Base-by-base conservation (phyloP, 805 yeast genomes). In the Starmerella stellata region DNA sequence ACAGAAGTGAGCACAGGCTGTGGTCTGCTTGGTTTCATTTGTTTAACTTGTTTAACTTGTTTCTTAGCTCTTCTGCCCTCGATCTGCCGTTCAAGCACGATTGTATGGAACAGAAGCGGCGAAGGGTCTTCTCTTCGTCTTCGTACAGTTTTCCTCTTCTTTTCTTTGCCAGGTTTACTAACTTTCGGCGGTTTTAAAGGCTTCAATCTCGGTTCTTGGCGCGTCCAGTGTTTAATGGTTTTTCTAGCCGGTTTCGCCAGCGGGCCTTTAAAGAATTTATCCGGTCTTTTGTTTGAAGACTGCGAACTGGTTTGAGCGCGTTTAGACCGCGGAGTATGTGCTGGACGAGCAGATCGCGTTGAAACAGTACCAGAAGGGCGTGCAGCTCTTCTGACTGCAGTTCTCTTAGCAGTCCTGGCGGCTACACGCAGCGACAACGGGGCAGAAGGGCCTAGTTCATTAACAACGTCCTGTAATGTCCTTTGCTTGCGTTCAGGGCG, bases 321-420 rank as follows among this genome's bases (percentile, higher is more conserved):
- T n/a, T n/a, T n/a, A n/a, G n/a, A n/a, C n/a, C n/a, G n/a, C n/a
- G n/a, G n/a, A n/a, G n/a, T n/a, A n/a, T n/a, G n/a, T n/a, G n/a
- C n/a, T n/a, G n/a, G n/a, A n/a, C n/a, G n/a, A n/a, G n/a, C n/a
- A n/a, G n/a, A n/a, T n/a, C n/a, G n/a, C n/a, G n/a, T n/a, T n/a
- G n/a, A n/a, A n/a, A n/a, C n/a, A n/a, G n/a, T n/a, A n/a, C n/a
- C n/a, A n/a, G n/a, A n/a, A n/a, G n/a, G n/a, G n/a, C n/a, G n/a
- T n/a, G n/a, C n/a, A n/a, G n/a, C n/a, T n/a, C n/a, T n/a, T n/a
- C n/a, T n/a, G n/a, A n/a, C n/a, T n/a, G n/a, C n/a, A n/a, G 37
- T 25, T 16, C 28, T 21, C 13, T 30, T 19, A 9, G 46, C 44
- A 9, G 46, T 43, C 4, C 46, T 37, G 7, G 44, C 46, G 16